Evolutionary conservation across 169 alveolate species (phyloP), one percentile per base, ranked within the genome.

Genomic region (Plasmodium berghei): DNA sequence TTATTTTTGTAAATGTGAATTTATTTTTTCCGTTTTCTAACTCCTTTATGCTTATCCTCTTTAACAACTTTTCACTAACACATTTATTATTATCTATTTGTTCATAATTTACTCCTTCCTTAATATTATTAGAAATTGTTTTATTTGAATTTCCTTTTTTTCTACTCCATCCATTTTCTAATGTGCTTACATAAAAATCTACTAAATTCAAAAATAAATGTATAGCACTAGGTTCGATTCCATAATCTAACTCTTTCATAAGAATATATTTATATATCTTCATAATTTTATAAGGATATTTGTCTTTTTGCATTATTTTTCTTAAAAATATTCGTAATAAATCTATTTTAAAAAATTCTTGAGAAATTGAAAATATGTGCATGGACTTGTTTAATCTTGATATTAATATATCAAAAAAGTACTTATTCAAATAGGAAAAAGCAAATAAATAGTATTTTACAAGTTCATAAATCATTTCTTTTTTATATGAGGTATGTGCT

Each of bases 211-310:
- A 42, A 2, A 77, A 26, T n/a, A 64, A 69, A 28, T 20, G 66
- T 48, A 64, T 45, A 16, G 49, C 18, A n/a, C 46, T 52, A 16
- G 8, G 2, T 22, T 77, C 40, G 14, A 63, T 46, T 9, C 4
- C n/a, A 5, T n/a, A 6, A 6, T 77, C 59, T 5, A 26, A 16
- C 18, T 20, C 46, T 20, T 0, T 9, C 20, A 22, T 20, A 24
- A 77, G 66, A 5, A 77, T 5, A 12, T 16, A 12, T 62, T 69
- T 55, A 70, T 83, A 83, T 56, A 83, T 67, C 16, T 70, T 45
- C 9, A 72, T 69, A 54, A 83, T 83, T 83, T 83, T 83, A 16
- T 83, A 83, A 1, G 90, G 90, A 61, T 83, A 83, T n/a, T 59
- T 58, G 46, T 83, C 56, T 26, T 18, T 45, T 56, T 24, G 49